Conservation (phyloP, 2,329 filamentous ascomycete genomes). For the Microdochium trichocladiopsis region DNA sequence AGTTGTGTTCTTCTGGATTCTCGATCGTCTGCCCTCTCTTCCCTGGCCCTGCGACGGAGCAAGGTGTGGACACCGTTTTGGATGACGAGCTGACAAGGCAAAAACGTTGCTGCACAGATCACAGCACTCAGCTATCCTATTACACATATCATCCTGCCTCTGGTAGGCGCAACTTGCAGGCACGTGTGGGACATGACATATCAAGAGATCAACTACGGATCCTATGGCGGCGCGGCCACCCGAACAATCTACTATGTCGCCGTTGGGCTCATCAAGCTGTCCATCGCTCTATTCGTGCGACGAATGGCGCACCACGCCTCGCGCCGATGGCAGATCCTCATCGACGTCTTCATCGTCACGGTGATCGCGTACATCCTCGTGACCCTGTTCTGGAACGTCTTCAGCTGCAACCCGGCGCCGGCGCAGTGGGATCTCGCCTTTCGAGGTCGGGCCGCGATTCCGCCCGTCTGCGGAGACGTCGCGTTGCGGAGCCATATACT, state of each 20-base stretch:
- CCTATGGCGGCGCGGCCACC: slow-evolving; percentile 12
- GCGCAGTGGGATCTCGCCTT: slow-evolving; percentile 17
- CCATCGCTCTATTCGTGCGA: slow-evolving; percentile 26
- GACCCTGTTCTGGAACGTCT: slow-evolving; percentile 20
- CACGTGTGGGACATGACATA: slow-evolving; percentile 25
- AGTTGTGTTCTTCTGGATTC: too few relatives aligned
- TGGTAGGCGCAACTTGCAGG: slow-evolving; percentile 11
- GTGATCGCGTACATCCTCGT: slow-evolving; percentile 18
- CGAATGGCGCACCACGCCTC: slow-evolving; percentile 22
- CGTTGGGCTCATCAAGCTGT: slow-evolving; percentile 26
- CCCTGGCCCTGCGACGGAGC: too few relatives aligned
- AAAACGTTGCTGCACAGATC: not conserved
- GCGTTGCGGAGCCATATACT: slow-evolving; percentile 13
- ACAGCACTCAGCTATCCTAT: slow-evolving; percentile 11
- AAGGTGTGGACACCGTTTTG: too few relatives aligned
- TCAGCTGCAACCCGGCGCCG: slow-evolving; percentile 17
- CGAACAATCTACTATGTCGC: slow-evolving; percentile 18
- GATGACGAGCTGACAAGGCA: too few relatives aligned
- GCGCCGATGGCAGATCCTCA: slow-evolving; percentile 17
- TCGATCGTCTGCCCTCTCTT: too few relatives aligned
- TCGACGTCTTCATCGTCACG: slow-evolving; percentile 21
- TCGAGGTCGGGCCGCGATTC: slow-evolving; percentile 10
- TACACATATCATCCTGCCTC: slow-evolving; percentile 15
- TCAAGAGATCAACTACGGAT: slow-evolving; percentile 18
- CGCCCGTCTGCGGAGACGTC: slow-evolving; percentile 12